Evolutionary conservation across 2,329 filamentous ascomycete genomes (phyloP).

Genomic region (Botrytis fabae): DNA sequence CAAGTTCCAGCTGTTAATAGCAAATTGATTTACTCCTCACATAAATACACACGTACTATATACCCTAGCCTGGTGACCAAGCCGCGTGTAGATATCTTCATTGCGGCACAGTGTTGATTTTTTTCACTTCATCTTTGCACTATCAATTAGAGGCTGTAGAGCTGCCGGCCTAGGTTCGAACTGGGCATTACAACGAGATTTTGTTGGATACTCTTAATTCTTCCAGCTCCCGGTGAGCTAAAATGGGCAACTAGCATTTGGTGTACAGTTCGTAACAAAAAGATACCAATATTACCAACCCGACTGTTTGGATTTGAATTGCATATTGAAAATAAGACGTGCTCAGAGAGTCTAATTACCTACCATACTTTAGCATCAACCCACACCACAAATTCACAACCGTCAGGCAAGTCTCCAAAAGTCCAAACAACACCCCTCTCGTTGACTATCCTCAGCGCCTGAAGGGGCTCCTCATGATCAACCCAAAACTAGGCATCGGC

Average conservation of each 20-base stretch:
- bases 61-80: background rate
- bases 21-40: background rate
- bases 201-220: background rate
- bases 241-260: background rate
- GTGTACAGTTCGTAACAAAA: background rate
- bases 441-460: background rate
- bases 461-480: background rate
- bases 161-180: background rate
- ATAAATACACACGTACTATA: background rate
- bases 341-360: background rate
- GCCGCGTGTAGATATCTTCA: background rate
- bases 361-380: background rate
- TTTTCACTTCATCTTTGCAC: background rate
- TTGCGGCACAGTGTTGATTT: background rate
- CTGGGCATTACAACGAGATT: background rate
- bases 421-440: background rate
- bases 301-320: background rate
- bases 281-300: background rate
- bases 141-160: background rate
- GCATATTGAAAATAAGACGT: background rate
- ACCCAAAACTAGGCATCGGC: background rate
- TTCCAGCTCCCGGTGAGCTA: background rate
- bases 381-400: background rate
- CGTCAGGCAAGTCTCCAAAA: background rate
- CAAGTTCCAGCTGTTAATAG: background rate